phyloP scores from a whole-genome alignment of 176 grass and related monocot species.

The Musa schizocarpa region DNA sequence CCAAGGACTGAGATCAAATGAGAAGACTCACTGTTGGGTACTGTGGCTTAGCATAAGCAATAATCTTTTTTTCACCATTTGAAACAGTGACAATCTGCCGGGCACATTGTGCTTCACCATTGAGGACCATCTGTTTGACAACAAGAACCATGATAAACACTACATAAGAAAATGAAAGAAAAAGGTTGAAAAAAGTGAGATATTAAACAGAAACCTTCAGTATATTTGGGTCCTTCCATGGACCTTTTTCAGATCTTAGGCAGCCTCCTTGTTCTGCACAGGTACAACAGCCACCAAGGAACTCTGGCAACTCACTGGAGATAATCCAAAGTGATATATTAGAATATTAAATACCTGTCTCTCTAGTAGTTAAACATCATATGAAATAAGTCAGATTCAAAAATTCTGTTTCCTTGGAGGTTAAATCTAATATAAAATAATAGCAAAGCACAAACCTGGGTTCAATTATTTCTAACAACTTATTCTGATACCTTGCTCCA shows the following conservation, averaged over 20 bases:
- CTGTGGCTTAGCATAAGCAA: slow-evolving; percentile 16
- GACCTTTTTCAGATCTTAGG: slow-evolving; percentile 17
- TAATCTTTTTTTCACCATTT: slow-evolving; percentile 9
- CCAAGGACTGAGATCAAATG: neutral
- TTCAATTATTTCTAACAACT: slow-evolving; percentile 14
- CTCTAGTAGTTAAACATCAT: too few relatives aligned
- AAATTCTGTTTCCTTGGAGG: neutral
- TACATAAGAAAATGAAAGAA: neutral
- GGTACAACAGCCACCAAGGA: slow-evolving; percentile 12
- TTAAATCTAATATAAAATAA: neutral
- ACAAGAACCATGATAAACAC: neutral
- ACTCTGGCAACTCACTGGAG: slow-evolving; percentile 13
- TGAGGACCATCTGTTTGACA: slow-evolving; percentile 7
- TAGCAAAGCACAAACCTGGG: slow-evolving; percentile 3
- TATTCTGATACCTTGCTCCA: slow-evolving; percentile 11
- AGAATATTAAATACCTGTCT: too few relatives aligned
- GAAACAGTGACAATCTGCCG: slow-evolving; percentile 12
- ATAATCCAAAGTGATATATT: neutral
- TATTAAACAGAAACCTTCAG: slow-evolving; percentile 5
- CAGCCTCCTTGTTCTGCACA: slow-evolving; percentile 10
- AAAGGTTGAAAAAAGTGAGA: neutral
- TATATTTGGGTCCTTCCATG: slow-evolving; percentile 17
- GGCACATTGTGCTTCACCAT: slow-evolving; percentile 11
- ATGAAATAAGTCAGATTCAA: neutral
- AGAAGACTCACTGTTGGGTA: slow-evolving; percentile 5